Evolutionary conservation across 768 basidiomycete genomes (phyloP).

Genomic region (Trametes gibbosa): DNA sequence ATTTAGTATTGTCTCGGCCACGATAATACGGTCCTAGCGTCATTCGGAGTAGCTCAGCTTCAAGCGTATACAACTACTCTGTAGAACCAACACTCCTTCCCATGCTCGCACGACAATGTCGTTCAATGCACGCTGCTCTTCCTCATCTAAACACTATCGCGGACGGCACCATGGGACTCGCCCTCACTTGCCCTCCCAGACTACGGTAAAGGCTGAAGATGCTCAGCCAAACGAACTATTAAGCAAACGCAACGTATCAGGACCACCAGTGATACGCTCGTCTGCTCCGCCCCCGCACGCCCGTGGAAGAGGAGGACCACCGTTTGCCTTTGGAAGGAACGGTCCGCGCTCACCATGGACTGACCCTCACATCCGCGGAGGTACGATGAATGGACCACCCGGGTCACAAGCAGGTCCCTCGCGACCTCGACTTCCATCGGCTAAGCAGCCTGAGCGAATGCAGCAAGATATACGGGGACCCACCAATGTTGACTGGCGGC

Average conservation of each 20-base stretch:
- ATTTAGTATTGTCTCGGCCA: too few relatives aligned
- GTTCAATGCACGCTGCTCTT: background rate
- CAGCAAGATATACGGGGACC: too few relatives aligned
- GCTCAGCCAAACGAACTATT: conserved; percentile 3
- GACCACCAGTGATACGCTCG: background rate
- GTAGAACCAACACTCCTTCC: too few relatives aligned
- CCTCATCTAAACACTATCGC: background rate
- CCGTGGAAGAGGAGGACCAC: background rate
- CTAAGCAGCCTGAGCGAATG: too few relatives aligned
- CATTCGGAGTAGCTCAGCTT: background rate
- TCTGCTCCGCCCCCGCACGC: background rate
- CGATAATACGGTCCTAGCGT: too few relatives aligned
- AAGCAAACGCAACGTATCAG: background rate
- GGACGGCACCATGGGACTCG: background rate
- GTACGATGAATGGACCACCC: too few relatives aligned
- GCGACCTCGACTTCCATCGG: too few relatives aligned
- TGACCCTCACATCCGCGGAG: too few relatives aligned
- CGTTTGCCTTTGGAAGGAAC: background rate
- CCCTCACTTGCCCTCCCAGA: background rate
- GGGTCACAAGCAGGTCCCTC: too few relatives aligned
- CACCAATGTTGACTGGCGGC: too few relatives aligned
- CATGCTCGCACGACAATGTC: background rate
- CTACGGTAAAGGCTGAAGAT: background rate
- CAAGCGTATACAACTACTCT: background rate
- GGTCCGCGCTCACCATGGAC: too few relatives aligned